A percentile compares a stretch with the other conserved stretches of the same genome.
phyloP scores from a whole-genome alignment of 345 rosid genomes.

The Eucalyptus cloeziana region DNA sequence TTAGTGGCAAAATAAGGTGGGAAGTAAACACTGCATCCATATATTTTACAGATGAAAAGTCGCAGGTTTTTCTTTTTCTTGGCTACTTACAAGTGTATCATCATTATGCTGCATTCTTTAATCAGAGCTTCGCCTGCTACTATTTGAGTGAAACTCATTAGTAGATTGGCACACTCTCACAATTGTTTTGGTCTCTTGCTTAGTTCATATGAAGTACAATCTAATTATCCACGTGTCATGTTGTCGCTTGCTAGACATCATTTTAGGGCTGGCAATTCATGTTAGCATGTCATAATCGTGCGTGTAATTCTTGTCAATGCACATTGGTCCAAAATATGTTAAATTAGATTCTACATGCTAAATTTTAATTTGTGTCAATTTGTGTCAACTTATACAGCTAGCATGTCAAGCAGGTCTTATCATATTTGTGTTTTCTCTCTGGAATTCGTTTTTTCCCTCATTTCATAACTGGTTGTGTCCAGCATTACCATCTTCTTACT shows the following conservation, averaged over 20 bases:
- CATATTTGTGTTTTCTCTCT: background rate
- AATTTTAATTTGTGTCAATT: background rate
- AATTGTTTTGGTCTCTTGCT: background rate
- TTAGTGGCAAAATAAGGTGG: background rate
- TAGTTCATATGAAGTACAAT: background rate
- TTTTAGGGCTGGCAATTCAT: background rate
- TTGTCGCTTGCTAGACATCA: background rate
- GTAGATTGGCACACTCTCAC: background rate
- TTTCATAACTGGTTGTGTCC: background rate
- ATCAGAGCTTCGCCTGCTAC: background rate
- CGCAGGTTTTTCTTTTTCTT: background rate
- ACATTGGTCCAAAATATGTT: background rate
- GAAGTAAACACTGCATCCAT: background rate
- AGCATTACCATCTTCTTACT: background rate
- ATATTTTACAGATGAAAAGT: background rate
- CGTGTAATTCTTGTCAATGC: background rate
- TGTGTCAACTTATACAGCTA: background rate
- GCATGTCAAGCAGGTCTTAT: background rate
- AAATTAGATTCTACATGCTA: background rate
- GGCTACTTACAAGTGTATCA: background rate
- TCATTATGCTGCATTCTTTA: background rate
- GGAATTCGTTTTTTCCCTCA: background rate
- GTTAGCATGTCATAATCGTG: background rate
- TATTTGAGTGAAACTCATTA: background rate
- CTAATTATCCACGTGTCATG: background rate